phyloP scores from a whole-genome alignment of 192 early-diverging fungal species.

The Coemansia asiatica region DNA sequence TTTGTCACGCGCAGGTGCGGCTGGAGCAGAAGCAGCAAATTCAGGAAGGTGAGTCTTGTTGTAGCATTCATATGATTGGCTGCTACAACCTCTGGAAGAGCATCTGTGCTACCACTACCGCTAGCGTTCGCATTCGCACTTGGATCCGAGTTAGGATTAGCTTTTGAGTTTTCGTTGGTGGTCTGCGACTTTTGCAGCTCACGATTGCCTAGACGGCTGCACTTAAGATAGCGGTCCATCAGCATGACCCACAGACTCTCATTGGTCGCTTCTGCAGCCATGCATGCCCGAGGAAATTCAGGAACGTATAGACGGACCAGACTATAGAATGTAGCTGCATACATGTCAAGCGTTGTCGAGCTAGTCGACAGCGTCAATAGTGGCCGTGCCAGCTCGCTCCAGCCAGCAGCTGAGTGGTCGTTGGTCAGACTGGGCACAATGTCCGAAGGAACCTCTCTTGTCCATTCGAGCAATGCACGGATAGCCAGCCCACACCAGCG shows the following conservation, averaged over 20 bases:
- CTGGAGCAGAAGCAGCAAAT: conserved; percentile 43
- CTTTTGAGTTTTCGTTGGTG: background rate
- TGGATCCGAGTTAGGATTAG: background rate
- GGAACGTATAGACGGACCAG: conserved; percentile 45
- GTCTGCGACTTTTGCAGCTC: conserved; percentile 20
- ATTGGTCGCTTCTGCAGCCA: conserved; percentile 40
- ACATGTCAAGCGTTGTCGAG: conserved; percentile 54
- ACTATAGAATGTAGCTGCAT: conserved; percentile 47
- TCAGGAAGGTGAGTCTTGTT: conserved; percentile 52
- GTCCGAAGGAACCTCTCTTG: conserved; percentile 37
- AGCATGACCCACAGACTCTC: conserved; percentile 50
- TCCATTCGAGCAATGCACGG: conserved; percentile 52
- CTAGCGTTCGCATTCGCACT: background rate
- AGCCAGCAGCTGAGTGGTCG: conserved; percentile 33
- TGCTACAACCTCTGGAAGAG: conserved; percentile 47
- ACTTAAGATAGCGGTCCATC: conserved; percentile 54
- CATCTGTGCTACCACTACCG: conserved; percentile 1
- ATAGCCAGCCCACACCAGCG: conserved; percentile 55
- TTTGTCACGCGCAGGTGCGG: conserved; percentile 32
- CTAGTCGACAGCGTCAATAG: conserved; percentile 50
- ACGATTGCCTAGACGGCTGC: conserved; percentile 39
- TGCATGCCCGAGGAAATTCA: conserved; percentile 47
- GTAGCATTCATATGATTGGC: conserved; percentile 54
- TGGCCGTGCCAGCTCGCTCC: conserved; percentile 50
- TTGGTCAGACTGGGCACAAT: conserved; percentile 50